phyloP scores from a whole-genome alignment of 1,139 yeast species.

The Blastobotrys serpentis region DNA sequence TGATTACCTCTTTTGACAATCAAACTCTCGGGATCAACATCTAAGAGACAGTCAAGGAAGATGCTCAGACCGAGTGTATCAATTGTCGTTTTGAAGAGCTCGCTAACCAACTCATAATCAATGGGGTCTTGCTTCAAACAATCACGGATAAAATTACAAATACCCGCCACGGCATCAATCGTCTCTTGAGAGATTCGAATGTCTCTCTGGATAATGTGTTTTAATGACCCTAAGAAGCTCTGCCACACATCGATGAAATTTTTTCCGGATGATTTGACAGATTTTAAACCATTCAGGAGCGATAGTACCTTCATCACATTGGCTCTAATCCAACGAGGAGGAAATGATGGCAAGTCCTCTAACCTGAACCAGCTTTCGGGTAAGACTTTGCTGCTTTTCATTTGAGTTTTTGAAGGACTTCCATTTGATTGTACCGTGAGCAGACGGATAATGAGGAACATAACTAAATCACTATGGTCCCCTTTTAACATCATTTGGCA shows the following conservation, averaged over 20 bases:
- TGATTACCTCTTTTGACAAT: constrained; percentile 1
- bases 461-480: constrained; percentile 9
- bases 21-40: not conserved
- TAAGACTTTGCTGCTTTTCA: constrained; percentile 11
- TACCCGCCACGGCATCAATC: constrained; percentile 24
- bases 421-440: constrained; percentile 15
- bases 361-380: constrained; percentile 7
- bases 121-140: constrained; percentile 14
- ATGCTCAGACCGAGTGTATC: not conserved
- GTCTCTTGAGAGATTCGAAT: constrained; percentile 27
- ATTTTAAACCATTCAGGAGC: not conserved
- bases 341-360: constrained; percentile 22
- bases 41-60: not conserved
- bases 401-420: constrained; percentile 11
- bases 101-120: constrained; percentile 3
- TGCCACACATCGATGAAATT: constrained; percentile 16
- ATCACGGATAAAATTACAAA: constrained; percentile 22
- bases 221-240: constrained; percentile 18
- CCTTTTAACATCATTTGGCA: constrained; percentile 14
- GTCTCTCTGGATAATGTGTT: constrained; percentile 24
- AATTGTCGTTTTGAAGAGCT: not conserved
- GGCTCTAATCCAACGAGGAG: constrained; percentile 24
- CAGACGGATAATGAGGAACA: constrained; percentile 18
- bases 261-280: too few relatives aligned
- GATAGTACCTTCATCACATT: constrained; percentile 12